Evolutionary conservation across 2,329 filamentous ascomycete genomes (phyloP).

Genomic region (Paecilomyces sp.): DNA sequence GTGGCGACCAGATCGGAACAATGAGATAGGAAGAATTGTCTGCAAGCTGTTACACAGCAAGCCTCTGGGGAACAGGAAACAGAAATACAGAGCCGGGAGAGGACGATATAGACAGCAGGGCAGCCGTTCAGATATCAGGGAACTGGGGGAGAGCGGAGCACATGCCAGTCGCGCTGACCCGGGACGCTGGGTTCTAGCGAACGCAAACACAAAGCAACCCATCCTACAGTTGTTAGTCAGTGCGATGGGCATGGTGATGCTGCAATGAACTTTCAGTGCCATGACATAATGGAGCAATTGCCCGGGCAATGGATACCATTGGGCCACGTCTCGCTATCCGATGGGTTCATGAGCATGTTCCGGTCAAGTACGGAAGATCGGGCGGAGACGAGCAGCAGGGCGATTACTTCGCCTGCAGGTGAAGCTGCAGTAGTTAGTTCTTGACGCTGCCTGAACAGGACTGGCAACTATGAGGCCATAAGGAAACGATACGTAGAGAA

Average conservation of each 20-base stretch:
- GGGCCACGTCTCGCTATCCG: slow-evolving; percentile 35
- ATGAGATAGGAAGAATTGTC: slow-evolving; percentile 5
- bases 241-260: slow-evolving; percentile 20
- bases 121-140: slow-evolving; percentile 1
- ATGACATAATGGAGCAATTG: slow-evolving; percentile 27
- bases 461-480: neutral
- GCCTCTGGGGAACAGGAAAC: neutral
- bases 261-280: slow-evolving; percentile 22
- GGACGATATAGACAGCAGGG: neutral
- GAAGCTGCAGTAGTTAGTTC: slow-evolving; percentile 20
- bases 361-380: slow-evolving; percentile 14
- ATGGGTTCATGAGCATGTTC: slow-evolving; percentile 19
- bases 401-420: slow-evolving; percentile 19
- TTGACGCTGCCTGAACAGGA: neutral
- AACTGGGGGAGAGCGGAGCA: slow-evolving; percentile 1
- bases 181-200: slow-evolving; percentile 10
- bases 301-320: slow-evolving; percentile 24
- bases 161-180: neutral
- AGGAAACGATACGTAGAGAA: neutral
- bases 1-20: slow-evolving; percentile 12
- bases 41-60: slow-evolving; percentile 3
- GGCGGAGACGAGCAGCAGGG: slow-evolving; percentile 20
- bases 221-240: slow-evolving; percentile 21
- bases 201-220: slow-evolving; percentile 27
- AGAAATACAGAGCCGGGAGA: slow-evolving; percentile 1